Evolutionary conservation across 345 rosid genomes (phyloP).

Genomic region (Rhodamnia rubescens): DNA sequence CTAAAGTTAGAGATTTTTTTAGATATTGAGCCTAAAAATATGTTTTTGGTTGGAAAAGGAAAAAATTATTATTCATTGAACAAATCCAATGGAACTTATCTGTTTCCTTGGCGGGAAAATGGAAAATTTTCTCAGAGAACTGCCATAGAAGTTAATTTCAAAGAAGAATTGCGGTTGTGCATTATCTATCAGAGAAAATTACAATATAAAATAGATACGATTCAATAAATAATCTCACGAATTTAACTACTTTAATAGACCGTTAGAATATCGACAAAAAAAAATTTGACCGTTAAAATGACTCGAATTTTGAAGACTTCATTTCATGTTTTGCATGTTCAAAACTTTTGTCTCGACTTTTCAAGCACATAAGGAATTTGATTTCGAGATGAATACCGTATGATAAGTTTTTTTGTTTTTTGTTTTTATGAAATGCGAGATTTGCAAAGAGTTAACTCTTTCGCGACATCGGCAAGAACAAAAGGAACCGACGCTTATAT

Average conservation of each 20-base stretch:
- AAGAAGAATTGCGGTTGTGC: accelerated
- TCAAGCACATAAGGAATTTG: background rate
- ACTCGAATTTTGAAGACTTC: background rate
- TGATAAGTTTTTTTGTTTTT: background rate
- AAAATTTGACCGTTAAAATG: background rate
- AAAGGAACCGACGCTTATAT: background rate
- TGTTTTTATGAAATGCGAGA: background rate
- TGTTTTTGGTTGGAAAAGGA: background rate
- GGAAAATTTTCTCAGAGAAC: background rate
- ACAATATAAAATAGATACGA: accelerated
- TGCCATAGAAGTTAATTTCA: background rate
- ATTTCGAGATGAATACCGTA: background rate
- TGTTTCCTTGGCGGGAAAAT: background rate
- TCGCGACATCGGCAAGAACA: background rate
- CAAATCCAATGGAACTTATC: background rate
- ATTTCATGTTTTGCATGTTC: accelerated
- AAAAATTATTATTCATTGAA: background rate
- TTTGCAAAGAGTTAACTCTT: background rate
- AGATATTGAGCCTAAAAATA: too few relatives aligned
- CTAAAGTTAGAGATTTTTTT: too few relatives aligned
- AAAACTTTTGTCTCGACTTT: background rate
- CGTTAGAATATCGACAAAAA: background rate
- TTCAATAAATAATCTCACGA: accelerated
- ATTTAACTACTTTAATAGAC: background rate
- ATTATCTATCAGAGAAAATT: background rate